Evolutionary conservation across 2,329 filamentous ascomycete genomes (phyloP).

Genomic region (Waltergamsia citrina): DNA sequence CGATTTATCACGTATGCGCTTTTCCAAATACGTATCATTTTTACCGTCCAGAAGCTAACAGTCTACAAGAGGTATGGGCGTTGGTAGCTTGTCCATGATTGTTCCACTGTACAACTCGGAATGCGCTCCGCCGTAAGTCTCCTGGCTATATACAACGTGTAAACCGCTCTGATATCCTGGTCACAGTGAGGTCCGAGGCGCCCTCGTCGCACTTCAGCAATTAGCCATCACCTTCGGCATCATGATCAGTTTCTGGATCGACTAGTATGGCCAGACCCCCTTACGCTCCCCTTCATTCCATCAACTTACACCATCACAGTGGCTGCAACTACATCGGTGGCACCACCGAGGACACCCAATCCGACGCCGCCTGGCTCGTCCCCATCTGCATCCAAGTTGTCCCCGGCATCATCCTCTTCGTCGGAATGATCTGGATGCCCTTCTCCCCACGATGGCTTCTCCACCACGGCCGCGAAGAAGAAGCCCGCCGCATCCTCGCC

Average conservation of each 20-base stretch:
- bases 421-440: constrained; percentile 72
- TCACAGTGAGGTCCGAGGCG: constrained; percentile 26
- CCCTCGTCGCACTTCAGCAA: constrained; percentile 37
- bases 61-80: constrained; percentile 47
- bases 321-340: constrained; percentile 51
- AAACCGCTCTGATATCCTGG: no score
- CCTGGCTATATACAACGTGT: not conserved
- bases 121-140: constrained; percentile 28
- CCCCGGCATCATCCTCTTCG: constrained; percentile 55
- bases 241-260: constrained; percentile 56
- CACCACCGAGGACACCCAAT: constrained; percentile 35
- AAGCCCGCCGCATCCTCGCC: constrained; percentile 55
- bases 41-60: not conserved
- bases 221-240: constrained; percentile 52
- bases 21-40: not conserved
- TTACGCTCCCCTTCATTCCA: not conserved
- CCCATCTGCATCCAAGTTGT: constrained; percentile 63
- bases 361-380: constrained; percentile 62
- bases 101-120: constrained; percentile 45
- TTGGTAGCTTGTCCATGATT: constrained; percentile 60
- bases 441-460: constrained; percentile 70
- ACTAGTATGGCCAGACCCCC: constrained; percentile 28
- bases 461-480: constrained; percentile 58
- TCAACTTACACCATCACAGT: not conserved
- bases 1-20: constrained; percentile 51